These are phyloP conservation scores for Tephrocybe sp. DNA, from an alignment of 768 basidiomycete genomes.

Conservation along the genomic window DNA sequence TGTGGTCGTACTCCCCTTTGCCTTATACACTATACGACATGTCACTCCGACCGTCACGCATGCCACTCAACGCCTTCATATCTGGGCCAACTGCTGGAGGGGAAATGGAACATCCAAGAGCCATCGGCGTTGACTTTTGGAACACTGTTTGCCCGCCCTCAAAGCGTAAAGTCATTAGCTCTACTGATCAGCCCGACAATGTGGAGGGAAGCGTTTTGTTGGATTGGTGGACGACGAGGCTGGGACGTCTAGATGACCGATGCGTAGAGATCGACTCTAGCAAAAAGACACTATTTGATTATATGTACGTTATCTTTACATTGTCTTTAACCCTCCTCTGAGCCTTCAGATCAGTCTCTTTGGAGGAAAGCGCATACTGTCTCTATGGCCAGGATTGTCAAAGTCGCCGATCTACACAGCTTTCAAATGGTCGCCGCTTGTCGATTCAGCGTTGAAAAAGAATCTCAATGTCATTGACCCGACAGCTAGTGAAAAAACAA, in stretches of 20 bases:
- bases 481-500: not conserved
- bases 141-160: conserved; percentile 44
- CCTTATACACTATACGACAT: conserved; percentile 57
- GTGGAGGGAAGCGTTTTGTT: conserved; percentile 42
- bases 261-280: conserved; percentile 46
- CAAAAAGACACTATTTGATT: conserved; percentile 44
- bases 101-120: conserved; percentile 31
- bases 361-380: conserved; percentile 12
- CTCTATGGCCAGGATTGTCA: conserved; percentile 16
- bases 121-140: conserved; percentile 52
- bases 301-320: not conserved
- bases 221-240: conserved; percentile 45
- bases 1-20: conserved; percentile 54
- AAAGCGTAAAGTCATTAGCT: conserved; percentile 34
- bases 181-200: conserved; percentile 31
- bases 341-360: conserved; percentile 8
- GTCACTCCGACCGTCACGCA: conserved; percentile 46
- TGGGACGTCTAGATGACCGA: conserved; percentile 30
- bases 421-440: conserved; percentile 18
- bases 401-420: conserved; percentile 14
- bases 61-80: conserved; percentile 62
- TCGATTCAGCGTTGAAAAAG: conserved; percentile 10
- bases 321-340: not conserved
- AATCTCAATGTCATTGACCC: conserved; percentile 11
- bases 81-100: conserved; percentile 57